Percentiles rank a stretch among this genome's conserved stretches.
Conservation (phyloP, 768 basidiomycete genomes). For the Suillus discolor region DNA sequence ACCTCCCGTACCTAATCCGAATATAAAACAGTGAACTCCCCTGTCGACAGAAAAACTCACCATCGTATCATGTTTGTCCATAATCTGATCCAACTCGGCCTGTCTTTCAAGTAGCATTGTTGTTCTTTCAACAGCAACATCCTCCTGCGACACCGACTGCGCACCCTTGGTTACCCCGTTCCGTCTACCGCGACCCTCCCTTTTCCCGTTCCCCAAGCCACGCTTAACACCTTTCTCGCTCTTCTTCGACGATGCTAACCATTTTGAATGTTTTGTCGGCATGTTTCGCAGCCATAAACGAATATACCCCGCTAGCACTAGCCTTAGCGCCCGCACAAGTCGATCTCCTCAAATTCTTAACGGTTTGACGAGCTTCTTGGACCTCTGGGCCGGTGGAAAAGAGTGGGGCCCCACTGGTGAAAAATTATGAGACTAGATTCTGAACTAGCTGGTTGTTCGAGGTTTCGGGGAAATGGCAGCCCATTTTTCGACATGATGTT, state of each 20-base stretch:
- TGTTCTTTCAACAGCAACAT: conserved; percentile 39
- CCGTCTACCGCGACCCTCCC: conserved; percentile 1
- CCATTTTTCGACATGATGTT: conserved; percentile 38
- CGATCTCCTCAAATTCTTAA: conserved; percentile 70
- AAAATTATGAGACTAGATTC: conserved; percentile 6
- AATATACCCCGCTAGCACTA: neutral
- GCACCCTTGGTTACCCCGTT: conserved; percentile 13
- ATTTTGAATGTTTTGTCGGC: conserved; percentile 25
- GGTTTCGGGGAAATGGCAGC: conserved; percentile 28
- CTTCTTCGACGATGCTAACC: conserved; percentile 8
- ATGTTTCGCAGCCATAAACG: conserved; percentile 15
- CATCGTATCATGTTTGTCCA: conserved; percentile 71
- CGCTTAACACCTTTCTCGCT: conserved; percentile 2
- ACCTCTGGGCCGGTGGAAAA: conserved; percentile 22
- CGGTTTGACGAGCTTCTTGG: conserved; percentile 66
- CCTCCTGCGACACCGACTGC: conserved; percentile 15
- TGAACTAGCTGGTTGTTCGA: conserved; percentile 15
- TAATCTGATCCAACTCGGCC: conserved; percentile 54
- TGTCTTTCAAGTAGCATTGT: conserved; percentile 62
- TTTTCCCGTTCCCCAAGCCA: conserved; percentile 20
- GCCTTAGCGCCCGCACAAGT: conserved; percentile 21
- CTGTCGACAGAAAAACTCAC: conserved; percentile 45
- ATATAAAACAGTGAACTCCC: conserved; percentile 6
- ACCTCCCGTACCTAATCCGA: conserved; percentile 71
- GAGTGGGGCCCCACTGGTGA: conserved; percentile 18